phyloP scores from a whole-genome alignment of 768 basidiomycete genomes.

The Kwoniella bestiolae region DNA sequence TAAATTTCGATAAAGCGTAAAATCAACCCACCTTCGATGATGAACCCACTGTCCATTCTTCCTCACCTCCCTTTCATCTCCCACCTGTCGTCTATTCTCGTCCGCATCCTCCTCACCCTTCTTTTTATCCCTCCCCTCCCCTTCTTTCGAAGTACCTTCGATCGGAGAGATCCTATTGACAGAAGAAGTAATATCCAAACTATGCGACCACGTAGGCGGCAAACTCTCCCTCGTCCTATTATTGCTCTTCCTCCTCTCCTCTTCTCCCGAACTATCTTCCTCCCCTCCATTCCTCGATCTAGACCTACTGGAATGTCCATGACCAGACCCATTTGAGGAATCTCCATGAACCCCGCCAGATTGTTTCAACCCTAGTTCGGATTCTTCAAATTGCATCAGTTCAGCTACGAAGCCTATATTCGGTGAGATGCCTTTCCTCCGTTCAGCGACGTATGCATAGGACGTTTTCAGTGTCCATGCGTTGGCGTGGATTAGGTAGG shows the following conservation, averaged over 20 bases:
- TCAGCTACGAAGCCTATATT: conserved; percentile 98
- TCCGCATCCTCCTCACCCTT: conserved; percentile 53
- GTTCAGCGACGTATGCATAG: conserved; percentile 87
- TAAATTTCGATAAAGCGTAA: background rate
- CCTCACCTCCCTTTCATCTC: conserved; percentile 75
- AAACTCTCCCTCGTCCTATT: conserved; percentile 76
- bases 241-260: conserved; percentile 62
- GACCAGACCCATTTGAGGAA: background rate
- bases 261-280: conserved; percentile 45
- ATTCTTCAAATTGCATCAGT: conserved; percentile 93
- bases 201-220: conserved; percentile 62
- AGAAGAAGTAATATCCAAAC: conserved; percentile 46
- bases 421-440: conserved; percentile 91
- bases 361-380: conserved; percentile 75
- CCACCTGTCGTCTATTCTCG: conserved; percentile 19
- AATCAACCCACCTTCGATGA: conserved; percentile 64
- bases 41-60: conserved; percentile 87
- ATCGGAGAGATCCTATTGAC: conserved; percentile 15
- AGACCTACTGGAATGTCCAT: background rate
- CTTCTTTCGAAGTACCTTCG: conserved; percentile 6
- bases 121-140: conserved; percentile 20
- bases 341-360: conserved; percentile 47
- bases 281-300: conserved; percentile 8
- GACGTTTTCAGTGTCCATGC: conserved; percentile 93
- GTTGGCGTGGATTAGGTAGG: conserved; percentile 94